Base-by-base conservation (phyloP, 225 moss, liverwort and hornwort species). In the Lunularia cruciata region DNA sequence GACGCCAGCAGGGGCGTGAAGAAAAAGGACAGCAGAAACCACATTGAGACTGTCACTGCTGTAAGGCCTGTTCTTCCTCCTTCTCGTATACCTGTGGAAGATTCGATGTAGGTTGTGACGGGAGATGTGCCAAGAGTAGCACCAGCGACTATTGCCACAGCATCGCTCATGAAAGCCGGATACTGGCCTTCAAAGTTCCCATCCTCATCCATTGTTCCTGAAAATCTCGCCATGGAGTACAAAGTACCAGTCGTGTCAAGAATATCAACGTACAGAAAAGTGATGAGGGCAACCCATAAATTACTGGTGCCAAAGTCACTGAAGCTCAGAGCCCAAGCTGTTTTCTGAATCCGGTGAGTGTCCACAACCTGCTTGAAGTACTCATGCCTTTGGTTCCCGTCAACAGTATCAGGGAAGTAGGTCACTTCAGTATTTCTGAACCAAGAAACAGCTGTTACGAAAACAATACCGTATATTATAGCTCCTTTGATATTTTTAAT, bases 351-450 rank as follows among this genome's bases (percentile, higher is more conserved):
- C 77, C 78, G 89, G 78, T 96, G 95, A 13, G 80, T 81, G 34
- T 90, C 87, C n/a, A 92, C 92, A 14, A 92, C 95, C 40, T 85
- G 80, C 75, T 92, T 89, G 87, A 96, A 96, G 78, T 92, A 96
- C 1, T 70, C 62, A 61, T 78, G 90, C 0, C 80, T 25, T 25
- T 67, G 46, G 19, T 90, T 60, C 2, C 95, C 95, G 4, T 75
- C 84, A 4, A 65, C 4, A 0, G 83, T 92, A 14, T 89, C 40
- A 0, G 88, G 90, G 67, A 96, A 96, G 69, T 71, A 96, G 0
- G 95, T 96, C 56, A 90, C 95, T 81, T 96, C 28, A 10, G 78
- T 86, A 48, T 70, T 57, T 49, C 95, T 81, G 74, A 92, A 82
- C 95, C 95, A 96, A 9, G 95, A 96, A 51, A 96, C 72, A 2